Percentiles rank a stretch among this genome's conserved stretches.
phyloP scores from a whole-genome alignment of 2,329 filamentous ascomycete genomes.

The Aspergillus tanneri region DNA sequence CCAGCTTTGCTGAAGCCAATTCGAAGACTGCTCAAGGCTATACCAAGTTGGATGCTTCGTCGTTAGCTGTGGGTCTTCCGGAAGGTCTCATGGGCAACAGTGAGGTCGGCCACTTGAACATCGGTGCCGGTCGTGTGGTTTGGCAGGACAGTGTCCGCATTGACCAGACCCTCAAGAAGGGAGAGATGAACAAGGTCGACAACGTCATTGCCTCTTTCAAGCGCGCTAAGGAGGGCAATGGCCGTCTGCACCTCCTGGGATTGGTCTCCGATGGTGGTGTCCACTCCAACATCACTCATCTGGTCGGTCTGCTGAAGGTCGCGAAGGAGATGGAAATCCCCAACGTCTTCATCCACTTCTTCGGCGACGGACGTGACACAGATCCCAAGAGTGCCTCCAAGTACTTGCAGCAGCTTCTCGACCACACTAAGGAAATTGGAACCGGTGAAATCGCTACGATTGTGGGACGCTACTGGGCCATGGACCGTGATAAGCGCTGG shows the following conservation, averaged over 20 bases:
- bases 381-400: constrained; percentile 90
- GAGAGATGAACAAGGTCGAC: constrained; percentile 70
- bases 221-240: constrained; percentile 80
- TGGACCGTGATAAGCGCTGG: constrained; percentile 99
- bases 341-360: constrained; percentile 98
- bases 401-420: constrained; percentile 84
- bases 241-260: constrained; percentile 86
- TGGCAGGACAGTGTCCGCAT: constrained; percentile 99
- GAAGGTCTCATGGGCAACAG: constrained; percentile 99
- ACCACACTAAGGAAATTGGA: constrained; percentile 78
- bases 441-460: constrained; percentile 86
- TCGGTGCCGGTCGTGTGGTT: constrained; percentile 93
- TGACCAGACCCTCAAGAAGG: constrained; percentile 86
- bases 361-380: constrained; percentile 95
- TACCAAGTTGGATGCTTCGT: constrained; percentile 92
- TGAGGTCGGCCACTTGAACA: constrained; percentile 98
- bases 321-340: constrained; percentile 86
- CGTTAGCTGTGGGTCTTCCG: constrained; percentile 89
- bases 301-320: constrained; percentile 81
- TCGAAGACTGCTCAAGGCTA: constrained; percentile 79
- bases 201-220: constrained; percentile 77
- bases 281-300: constrained; percentile 91
- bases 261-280: constrained; percentile 95
- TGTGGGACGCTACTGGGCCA: constrained; percentile 95
- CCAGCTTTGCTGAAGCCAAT: constrained; percentile 66